These are phyloP conservation scores for Astrothelium macrocarpum DNA, from an alignment of 495 filamentous ascomycete species.

Conservation along the genomic window DNA sequence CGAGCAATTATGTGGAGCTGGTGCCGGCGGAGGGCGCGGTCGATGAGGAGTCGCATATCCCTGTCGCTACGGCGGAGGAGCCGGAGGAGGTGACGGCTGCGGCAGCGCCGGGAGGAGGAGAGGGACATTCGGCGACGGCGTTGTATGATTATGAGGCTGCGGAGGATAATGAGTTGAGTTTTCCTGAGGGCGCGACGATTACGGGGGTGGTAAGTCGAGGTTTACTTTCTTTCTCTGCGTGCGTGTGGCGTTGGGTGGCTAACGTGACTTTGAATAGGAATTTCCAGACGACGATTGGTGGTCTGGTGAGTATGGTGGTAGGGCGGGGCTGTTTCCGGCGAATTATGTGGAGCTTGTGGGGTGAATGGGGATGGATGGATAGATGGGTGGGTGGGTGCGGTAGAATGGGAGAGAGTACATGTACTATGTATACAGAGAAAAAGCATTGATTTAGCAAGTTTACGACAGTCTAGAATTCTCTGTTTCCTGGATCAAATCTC, in stretches of 20 bases:
- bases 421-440: constrained; percentile 4
- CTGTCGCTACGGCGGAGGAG: constrained; percentile 22
- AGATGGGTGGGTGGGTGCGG: too few species aligned
- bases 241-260: constrained; percentile 18
- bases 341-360: constrained; percentile 41
- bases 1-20: constrained; percentile 91
- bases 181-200: constrained; percentile 80
- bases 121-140: constrained; percentile 63
- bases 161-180: constrained; percentile 93
- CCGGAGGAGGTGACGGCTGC: constrained; percentile 24
- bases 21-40: constrained; percentile 39
- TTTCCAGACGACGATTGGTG: constrained; percentile 99
- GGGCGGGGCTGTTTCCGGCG: constrained; percentile 67
- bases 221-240: not conserved
- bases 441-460: too few species aligned
- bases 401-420: too few species aligned
- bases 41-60: constrained; percentile 15
- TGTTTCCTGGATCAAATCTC: too few species aligned
- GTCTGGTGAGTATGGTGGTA: constrained; percentile 74
- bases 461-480: too few species aligned
- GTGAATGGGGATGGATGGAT: constrained; percentile 20
- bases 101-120: too few species aligned
- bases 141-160: constrained; percentile 96
- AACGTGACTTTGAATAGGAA: constrained; percentile 48
- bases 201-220: constrained; percentile 48